A percentile compares a stretch with the other conserved stretches of the same genome.
These are phyloP conservation scores for Bertia moriformis DNA, from an alignment of 2,329 filamentous ascomycete species.

Conservation along the genomic window DNA sequence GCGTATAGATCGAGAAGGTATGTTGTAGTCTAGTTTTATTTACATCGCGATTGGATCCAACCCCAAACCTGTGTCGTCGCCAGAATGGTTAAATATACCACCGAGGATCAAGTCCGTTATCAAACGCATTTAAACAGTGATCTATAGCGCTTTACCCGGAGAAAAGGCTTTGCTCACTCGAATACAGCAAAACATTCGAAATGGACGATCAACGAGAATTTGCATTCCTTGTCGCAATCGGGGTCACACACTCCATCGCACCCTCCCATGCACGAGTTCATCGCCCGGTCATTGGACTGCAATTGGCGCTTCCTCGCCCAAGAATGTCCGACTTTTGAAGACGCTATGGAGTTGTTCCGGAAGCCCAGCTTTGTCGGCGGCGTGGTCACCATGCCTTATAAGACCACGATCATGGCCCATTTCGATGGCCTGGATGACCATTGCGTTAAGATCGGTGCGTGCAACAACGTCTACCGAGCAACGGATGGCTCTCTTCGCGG, in stretches of 20 bases:
- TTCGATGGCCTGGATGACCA: conserved; percentile 20
- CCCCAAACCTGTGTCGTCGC: too few relatives aligned
- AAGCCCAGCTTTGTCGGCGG: conserved; percentile 13
- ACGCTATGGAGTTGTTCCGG: conserved; percentile 13
- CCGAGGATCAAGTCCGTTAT: too few relatives aligned
- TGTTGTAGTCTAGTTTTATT: too few relatives aligned
- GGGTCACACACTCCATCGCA: conserved; percentile 23
- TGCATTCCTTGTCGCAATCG: conserved; percentile 22
- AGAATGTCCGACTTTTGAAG: conserved; percentile 16
- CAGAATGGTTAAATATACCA: too few relatives aligned
- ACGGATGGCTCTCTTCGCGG: conserved; percentile 13
- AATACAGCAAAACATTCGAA: too few relatives aligned
- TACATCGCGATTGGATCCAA: too few relatives aligned
- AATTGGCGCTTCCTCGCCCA: conserved; percentile 18
- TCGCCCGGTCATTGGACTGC: conserved; percentile 15
- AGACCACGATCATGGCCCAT: conserved; percentile 16
- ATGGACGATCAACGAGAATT: too few relatives aligned
- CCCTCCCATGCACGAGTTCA: conserved; percentile 22
- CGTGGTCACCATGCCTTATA: conserved; percentile 27
- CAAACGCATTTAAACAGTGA: too few relatives aligned
- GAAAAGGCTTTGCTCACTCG: too few relatives aligned
- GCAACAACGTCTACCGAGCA: conserved; percentile 17
- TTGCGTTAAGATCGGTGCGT: conserved; percentile 18
- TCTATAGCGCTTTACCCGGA: too few relatives aligned
- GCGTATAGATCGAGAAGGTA: too few relatives aligned